These are phyloP conservation scores for Mortierella sp. DNA, from an alignment of 371 early-diverging fungal species.

Conservation along the genomic window DNA sequence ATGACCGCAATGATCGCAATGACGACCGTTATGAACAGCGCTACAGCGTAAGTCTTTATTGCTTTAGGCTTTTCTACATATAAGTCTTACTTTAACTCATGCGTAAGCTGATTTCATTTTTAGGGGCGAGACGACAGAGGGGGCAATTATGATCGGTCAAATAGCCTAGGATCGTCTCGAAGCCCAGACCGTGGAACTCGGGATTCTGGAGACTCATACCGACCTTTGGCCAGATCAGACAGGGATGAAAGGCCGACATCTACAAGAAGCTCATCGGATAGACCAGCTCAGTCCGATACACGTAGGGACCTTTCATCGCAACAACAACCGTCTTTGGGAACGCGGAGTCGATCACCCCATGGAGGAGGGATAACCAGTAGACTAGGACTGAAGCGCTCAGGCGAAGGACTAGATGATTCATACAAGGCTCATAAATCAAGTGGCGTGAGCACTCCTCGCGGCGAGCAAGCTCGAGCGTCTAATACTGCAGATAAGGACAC, in stretches of 20 bases:
- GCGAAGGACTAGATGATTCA: constrained; percentile 14
- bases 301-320: background rate
- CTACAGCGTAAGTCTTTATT: constrained; percentile 16
- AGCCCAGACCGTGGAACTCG: constrained; percentile 13
- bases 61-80: background rate
- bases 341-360: constrained; percentile 23
- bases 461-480: constrained; percentile 15
- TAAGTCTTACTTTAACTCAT: background rate
- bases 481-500: constrained; percentile 11
- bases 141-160: background rate
- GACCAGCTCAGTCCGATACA: background rate
- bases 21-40: constrained; percentile 2
- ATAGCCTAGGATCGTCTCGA: background rate
- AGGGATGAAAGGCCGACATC: background rate
- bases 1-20: constrained; percentile 7
- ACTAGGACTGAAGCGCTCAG: constrained; percentile 32
- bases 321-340: background rate
- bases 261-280: constrained; percentile 2
- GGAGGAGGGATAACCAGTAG: constrained; percentile 25
- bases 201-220: background rate
- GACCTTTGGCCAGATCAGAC: constrained; percentile 8
- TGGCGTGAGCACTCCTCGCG: constrained; percentile 27
- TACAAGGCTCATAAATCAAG: constrained; percentile 37
- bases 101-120: background rate
- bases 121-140: constrained; percentile 15